Conservation (phyloP, 2,329 filamentous ascomycete species). For the Periconia sp. region DNA sequence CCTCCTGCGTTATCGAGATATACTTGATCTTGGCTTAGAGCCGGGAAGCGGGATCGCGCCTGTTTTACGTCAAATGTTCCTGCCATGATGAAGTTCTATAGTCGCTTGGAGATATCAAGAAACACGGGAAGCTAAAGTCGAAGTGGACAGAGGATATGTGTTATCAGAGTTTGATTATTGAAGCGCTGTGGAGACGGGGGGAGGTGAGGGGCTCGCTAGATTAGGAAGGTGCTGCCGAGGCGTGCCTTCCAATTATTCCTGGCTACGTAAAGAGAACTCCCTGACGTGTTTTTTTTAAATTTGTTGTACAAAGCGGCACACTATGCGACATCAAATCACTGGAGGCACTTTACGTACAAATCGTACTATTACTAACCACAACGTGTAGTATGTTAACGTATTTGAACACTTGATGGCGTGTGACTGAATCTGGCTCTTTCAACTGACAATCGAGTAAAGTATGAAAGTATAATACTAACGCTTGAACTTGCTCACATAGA, state of each 20-base stretch:
- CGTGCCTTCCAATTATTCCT: neutral
- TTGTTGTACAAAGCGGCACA: no score
- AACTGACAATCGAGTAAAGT: neutral
- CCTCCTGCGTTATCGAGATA: slow-evolving; percentile 82
- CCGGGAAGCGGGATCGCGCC: slow-evolving; percentile 70
- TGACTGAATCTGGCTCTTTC: no score
- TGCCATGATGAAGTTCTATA: slow-evolving; percentile 24
- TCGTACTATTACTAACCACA: no score
- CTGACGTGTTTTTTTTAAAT: neutral
- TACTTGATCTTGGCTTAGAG: slow-evolving; percentile 69
- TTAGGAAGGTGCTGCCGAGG: slow-evolving; percentile 10
- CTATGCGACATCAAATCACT: no score
- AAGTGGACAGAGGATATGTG: neutral
- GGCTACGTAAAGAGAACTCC: neutral
- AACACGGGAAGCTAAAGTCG: neutral
- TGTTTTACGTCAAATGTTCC: slow-evolving; percentile 60
- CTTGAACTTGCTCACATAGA: slow-evolving; percentile 1
- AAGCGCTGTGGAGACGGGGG: neutral
- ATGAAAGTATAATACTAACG: neutral
- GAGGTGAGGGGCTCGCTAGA: slow-evolving; percentile 11
- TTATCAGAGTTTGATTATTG: neutral
- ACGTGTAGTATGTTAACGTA: no score
- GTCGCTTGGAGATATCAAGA: neutral
- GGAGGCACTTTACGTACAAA: no score
- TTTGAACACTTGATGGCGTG: no score